Percentiles rank a stretch among this genome's conserved stretches.
These are phyloP conservation scores for Trichoderma sp. DNA, from an alignment of 2,329 filamentous ascomycete species.

Conservation along the genomic window DNA sequence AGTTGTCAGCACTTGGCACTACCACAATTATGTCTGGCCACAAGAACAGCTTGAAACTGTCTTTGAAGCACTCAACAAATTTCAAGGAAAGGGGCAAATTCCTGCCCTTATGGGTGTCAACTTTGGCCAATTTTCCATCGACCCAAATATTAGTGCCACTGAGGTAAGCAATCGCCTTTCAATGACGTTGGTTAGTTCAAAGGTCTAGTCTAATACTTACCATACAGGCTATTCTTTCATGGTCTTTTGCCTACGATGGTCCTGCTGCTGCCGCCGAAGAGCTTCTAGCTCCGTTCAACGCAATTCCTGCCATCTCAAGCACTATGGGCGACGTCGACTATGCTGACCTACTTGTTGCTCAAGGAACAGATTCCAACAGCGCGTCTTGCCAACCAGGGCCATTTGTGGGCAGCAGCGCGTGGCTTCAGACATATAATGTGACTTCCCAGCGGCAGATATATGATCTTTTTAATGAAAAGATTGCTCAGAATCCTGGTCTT, in stretches of 20 bases:
- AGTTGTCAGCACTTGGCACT: neutral
- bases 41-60: slow-evolving; percentile 1
- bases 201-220: neutral
- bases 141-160: neutral
- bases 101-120: slow-evolving; percentile 1
- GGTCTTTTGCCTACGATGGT: slow-evolving; percentile 11
- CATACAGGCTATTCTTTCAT: neutral
- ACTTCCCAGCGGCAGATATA: slow-evolving; percentile 5
- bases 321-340: neutral
- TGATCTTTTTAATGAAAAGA: neutral
- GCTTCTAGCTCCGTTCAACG: slow-evolving; percentile 6
- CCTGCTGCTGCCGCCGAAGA: neutral
- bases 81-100: neutral
- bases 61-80: neutral
- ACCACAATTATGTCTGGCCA: slow-evolving; percentile 4
- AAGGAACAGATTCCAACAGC: slow-evolving; percentile 1
- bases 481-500: neutral
- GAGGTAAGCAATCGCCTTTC: neutral
- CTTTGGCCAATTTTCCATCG: slow-evolving; percentile 9
- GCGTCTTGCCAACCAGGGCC: neutral
- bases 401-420: neutral
- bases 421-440: slow-evolving; percentile 11
- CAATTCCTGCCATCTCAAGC: slow-evolving; percentile 3
- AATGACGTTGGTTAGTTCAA: fast-evolving
- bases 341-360: neutral